phyloP scores from a whole-genome alignment of 345 rosid genomes.

The Populus deltoides region DNA sequence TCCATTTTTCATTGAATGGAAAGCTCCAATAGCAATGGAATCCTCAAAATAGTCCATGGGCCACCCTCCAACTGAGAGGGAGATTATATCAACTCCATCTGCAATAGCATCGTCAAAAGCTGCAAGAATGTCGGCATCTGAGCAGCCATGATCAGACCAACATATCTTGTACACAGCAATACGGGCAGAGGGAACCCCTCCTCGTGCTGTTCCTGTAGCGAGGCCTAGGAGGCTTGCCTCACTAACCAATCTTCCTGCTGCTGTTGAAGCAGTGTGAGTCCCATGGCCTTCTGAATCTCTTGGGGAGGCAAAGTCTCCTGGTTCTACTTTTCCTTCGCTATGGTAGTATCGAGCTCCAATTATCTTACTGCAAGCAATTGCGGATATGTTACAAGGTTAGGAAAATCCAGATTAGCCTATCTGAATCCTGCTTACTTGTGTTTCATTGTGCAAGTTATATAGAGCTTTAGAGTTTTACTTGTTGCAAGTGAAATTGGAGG shows the following conservation, averaged over 20 bases:
- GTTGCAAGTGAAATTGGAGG: conserved; percentile 55
- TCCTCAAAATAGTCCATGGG: conserved; percentile 9
- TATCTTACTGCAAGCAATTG: conserved; percentile 7
- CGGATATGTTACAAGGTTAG: conserved; percentile 1
- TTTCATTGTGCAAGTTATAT: background rate
- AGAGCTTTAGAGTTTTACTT: conserved; percentile 29
- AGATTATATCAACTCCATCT: conserved; percentile 22
- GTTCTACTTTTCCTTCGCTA: background rate
- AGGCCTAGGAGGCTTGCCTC: conserved; percentile 15
- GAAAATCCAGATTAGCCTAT: too few relatives aligned
- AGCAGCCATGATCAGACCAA: conserved; percentile 16
- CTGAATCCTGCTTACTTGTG: too few relatives aligned
- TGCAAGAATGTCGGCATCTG: conserved; percentile 19
- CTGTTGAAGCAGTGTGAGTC: conserved; percentile 20
- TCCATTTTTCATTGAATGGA: conserved; percentile 34
- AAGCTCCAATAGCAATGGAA: conserved; percentile 34
- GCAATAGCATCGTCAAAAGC: conserved; percentile 22
- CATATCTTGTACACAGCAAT: conserved; percentile 22
- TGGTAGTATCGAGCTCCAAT: conserved; percentile 17
- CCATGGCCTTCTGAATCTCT: conserved; percentile 17
- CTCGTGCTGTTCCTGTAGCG: conserved; percentile 16
- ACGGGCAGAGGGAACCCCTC: conserved; percentile 22
- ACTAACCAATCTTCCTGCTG: conserved; percentile 12
- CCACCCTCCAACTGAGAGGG: conserved; percentile 11
- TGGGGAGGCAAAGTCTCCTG: conserved; percentile 4